Evolutionary conservation across 441 rosid genomes (phyloP), one percentile per base, ranked within the genome.

Genomic region (Arabidopsis hybrid): DNA sequence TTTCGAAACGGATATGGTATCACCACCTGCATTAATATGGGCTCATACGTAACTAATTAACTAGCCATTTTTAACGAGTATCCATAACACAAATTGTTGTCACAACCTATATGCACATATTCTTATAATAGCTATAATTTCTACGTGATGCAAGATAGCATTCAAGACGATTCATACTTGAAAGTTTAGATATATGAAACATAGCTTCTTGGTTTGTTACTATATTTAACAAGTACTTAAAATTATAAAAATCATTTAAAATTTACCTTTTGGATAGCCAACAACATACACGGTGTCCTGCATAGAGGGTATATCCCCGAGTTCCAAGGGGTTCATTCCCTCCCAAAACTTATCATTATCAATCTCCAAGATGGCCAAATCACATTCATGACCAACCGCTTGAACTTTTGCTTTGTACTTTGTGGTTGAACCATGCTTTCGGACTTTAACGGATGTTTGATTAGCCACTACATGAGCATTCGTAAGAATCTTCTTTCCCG

Each of bases 381-480:
- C 95, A 71, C 91, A 89, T 80, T 89, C 95, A 68, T 91, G 91
- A 45, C 91, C 91, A 56, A 88, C 83, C 50, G 87, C 91, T 68
- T 50, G 83, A 47, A 88, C 85, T 78, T 81, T 71, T 1, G 89
- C 95, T 56, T 82, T 83, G 56, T 81, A 85, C 80, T 85, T 85
- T 56, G 84, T 81, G 2, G 91, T 83, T 40, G 88, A 87, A 18
- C 93, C 91, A 52, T 91, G 93, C 69, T 87, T 91, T 79, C 87
- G 83, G 36, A 91, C 89, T 34, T 86, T 83, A 14, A 91, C 91
- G 56, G 86, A 89, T 10, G 89, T 85, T 67, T 87, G 81, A 75
- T 89, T 81, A 49, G 89, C 89, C 47, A 88, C 93, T 14, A 89
- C 95, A 80, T 91, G 95, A 42, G 93, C 97, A 77, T 88, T 91